Conservation (phyloP, 345 rosid genomes). For the Euphorbia pulcherrima region DNA sequence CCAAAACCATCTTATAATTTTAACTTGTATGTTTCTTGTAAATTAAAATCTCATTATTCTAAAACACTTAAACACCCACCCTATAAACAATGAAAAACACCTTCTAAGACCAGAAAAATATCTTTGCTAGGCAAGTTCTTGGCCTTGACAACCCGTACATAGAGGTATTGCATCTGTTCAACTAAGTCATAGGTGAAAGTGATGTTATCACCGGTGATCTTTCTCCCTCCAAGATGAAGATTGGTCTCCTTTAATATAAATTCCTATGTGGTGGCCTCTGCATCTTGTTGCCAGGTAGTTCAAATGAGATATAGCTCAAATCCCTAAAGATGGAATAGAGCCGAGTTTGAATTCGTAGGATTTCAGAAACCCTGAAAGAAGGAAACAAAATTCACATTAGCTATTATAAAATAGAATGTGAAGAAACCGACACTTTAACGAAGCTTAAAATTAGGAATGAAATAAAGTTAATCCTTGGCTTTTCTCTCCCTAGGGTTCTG, state of each 20-base stretch:
- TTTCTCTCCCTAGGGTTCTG: too few species aligned
- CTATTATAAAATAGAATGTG: constrained; percentile 18
- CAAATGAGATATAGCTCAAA: constrained; percentile 12
- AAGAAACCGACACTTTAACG: constrained; percentile 17
- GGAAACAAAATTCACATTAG: constrained; percentile 20
- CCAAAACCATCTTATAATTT: too few species aligned
- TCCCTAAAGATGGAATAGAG: constrained; percentile 9
- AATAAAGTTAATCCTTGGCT: too few species aligned
- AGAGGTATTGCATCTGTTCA: constrained; percentile 85
- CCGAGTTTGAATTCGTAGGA: constrained; percentile 13
- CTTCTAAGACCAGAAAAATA: too few species aligned
- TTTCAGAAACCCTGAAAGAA: constrained; percentile 25
- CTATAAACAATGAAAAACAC: too few species aligned
- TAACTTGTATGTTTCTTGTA: too few species aligned
- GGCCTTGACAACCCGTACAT: constrained; percentile 90
- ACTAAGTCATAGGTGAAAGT: constrained; percentile 81
- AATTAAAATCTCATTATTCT: too few species aligned
- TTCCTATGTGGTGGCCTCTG: constrained; percentile 72
- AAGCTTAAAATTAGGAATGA: constrained; percentile 20
- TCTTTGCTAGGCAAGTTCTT: constrained; percentile 82
- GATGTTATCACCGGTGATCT: constrained; percentile 67
- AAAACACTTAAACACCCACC: too few species aligned
- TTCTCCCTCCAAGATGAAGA: constrained; percentile 78
- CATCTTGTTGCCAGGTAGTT: constrained; percentile 34
- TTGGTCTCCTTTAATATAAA: constrained; percentile 67